Base-by-base conservation (phyloP, 495 filamentous ascomycete species). In the Talaromyces stipitatus region DNA sequence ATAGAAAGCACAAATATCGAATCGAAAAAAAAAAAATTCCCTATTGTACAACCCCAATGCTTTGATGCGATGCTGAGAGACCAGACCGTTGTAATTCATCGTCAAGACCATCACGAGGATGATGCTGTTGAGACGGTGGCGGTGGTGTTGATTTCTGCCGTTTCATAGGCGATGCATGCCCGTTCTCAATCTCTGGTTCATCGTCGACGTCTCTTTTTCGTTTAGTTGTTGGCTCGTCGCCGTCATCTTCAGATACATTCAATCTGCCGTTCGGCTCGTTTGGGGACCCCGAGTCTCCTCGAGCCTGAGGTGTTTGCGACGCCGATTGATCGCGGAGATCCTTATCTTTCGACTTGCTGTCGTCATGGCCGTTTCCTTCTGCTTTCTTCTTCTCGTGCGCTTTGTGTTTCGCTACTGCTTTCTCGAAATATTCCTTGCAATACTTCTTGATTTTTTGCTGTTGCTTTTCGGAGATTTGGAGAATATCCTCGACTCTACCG, bases 401-500 rank as follows among this genome's bases (percentile, higher is more conserved):
- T 29, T 74, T 75, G 62, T 87, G 85, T 72, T 95, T 95, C 50
- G 76, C 75, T 2, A 90, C 83, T 0, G 88, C 91, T 64, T 90
- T 91, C 29, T 92, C 89, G 66, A 97, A 91, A 70, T 81, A 97
- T 18, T 88, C 81, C 54, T 88, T 87, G 63, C 90, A 90, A 63
- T 84, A 90, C 51, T 78, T 82, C 69, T 89, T 94, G 29, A 96
- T 82, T 57, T 89, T 88, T 68, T 85, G 86, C 62, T 86, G 84
- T 62, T 92, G 89, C 61, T 88, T 90, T 27, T 83, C 72, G n/a
- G 80, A 79, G 61, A 97, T 85, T 50, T 81, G 78, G n/a, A 82
- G 89, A 3, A 91, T 92, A 62, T 97, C 87, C 20, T 85, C 77
- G 9, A 97, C 91, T 3, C 88, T 85, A 38, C 82, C 80, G 62